These are phyloP conservation scores for Ramaria rubella DNA, from an alignment of 768 basidiomycete genomes.

Conservation along the genomic window DNA sequence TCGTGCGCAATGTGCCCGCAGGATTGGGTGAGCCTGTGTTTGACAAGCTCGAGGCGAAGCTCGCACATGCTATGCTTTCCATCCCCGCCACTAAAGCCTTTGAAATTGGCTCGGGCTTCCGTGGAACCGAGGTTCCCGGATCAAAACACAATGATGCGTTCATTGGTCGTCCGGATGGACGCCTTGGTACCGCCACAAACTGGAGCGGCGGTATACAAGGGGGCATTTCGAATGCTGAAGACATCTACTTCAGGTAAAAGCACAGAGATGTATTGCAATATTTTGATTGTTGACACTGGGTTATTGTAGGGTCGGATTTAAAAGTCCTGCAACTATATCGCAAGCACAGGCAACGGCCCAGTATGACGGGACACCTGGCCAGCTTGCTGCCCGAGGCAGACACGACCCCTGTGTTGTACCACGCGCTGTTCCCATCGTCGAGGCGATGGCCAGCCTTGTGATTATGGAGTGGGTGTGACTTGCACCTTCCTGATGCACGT, in stretches of 20 bases:
- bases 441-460: constrained; percentile 94
- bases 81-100: constrained; percentile 98
- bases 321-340: constrained; percentile 96
- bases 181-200: constrained; percentile 81
- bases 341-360: constrained; percentile 85
- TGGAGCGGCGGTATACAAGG: constrained; percentile 98
- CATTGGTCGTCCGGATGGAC: constrained; percentile 54
- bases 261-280: constrained; percentile 16
- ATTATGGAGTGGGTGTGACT: constrained; percentile 66
- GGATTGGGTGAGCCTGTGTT: constrained; percentile 97
- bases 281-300: neutral
- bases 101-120: constrained; percentile 95
- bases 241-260: constrained; percentile 97
- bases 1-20: constrained; percentile 82
- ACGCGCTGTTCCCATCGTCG: constrained; percentile 94
- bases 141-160: constrained; percentile 92
- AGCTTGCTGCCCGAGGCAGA: constrained; percentile 83
- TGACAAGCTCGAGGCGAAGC: constrained; percentile 94
- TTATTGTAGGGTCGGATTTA: constrained; percentile 77
- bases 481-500: neutral
- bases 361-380: constrained; percentile 87
- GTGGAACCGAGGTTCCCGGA: constrained; percentile 89
- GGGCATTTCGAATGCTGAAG: constrained; percentile 95
- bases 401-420: constrained; percentile 99
- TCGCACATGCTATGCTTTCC: constrained; percentile 97